Evolutionary conservation across 148 eudicot genomes (phyloP).

Genomic region (Drosera capensis): DNA sequence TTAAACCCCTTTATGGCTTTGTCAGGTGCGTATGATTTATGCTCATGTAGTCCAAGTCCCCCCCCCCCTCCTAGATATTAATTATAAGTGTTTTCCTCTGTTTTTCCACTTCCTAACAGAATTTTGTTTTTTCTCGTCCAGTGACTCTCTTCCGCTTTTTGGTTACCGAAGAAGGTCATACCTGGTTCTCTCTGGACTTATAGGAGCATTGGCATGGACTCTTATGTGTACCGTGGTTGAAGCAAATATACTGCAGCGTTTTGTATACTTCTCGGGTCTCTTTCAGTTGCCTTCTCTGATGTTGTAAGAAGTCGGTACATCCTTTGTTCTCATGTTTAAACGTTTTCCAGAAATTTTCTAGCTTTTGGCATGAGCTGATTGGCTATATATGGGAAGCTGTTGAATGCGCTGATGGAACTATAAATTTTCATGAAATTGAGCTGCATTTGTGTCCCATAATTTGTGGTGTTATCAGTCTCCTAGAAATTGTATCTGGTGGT

Average conservation of each 20-base stretch:
- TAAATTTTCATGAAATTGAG: too few species aligned
- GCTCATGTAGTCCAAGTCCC: too few species aligned
- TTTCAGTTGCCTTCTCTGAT: constrained; percentile 98
- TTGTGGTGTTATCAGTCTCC: too few species aligned
- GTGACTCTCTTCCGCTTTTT: constrained; percentile 90
- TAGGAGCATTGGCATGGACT: constrained; percentile 93
- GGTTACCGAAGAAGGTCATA: constrained; percentile 96
- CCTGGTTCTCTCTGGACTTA: constrained; percentile 78
- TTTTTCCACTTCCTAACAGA: background rate
- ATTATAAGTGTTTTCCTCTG: constrained; percentile 1
- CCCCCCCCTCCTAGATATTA: too few species aligned
- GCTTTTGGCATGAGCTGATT: too few species aligned
- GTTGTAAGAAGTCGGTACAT: constrained; percentile 53
- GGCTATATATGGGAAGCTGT: too few species aligned
- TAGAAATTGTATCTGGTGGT: too few species aligned
- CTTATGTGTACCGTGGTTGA: constrained; percentile 89
- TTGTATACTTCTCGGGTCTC: constrained; percentile 88
- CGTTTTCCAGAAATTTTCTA: background rate
- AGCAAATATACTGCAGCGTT: constrained; percentile 77
- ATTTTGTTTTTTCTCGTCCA: constrained; percentile 12
- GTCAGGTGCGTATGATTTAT: constrained; percentile 43
- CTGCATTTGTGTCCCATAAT: too few species aligned
- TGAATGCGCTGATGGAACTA: too few species aligned
- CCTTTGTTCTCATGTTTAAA: background rate
- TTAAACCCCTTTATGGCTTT: constrained; percentile 95